Base-by-base conservation (phyloP, 164 flowering plant species). In the Sedum album region DNA sequence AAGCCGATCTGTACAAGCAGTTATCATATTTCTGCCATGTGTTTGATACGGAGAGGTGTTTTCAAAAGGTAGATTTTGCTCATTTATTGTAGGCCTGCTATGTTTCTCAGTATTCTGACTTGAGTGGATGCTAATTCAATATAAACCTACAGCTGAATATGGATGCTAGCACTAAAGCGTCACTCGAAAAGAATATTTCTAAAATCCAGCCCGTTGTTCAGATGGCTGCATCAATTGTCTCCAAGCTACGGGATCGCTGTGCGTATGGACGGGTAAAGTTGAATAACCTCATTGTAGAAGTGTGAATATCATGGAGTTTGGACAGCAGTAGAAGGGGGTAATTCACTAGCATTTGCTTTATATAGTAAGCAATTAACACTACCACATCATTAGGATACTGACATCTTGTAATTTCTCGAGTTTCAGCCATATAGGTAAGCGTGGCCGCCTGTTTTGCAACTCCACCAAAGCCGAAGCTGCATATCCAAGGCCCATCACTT, bases 1-100 rank as follows among this genome's bases (percentile, higher is more conserved):
- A 91, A 77, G 94, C 80, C 31, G 94, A 95, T 76, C 74, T 95
- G 55, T 95, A 92, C 85, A 87, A 79, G 83, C 98, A 94, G 75
- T 90, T 94, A 33, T 5, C 88, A 17, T 91, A 87, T 68, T 91
- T 89, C 79, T 88, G 99, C 76, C 74, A 90, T 63, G 62, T 89
- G 23, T 74, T 95, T 78, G 99, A 92, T 74, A 77, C 91, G 0
- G 81, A 73, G 1, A 85, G 82, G 71, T 90, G 89, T 77, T 68
- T 83, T 30, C 94, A 85, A 18, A 95, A 88, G 99, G 99, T 94
- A 8, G 1, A 68, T 60, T 17, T 31, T 6, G 63, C 33, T 41
- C 11, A 30, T 9, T 28, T 73, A 18, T 36, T 65, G 4, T 23
- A n/a, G n/a, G n/a, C n/a, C 2, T 23, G 11, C 26, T n/a, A 21